A percentile compares a stretch with the other conserved stretches of the same genome.
Evolutionary conservation across 345 rosid genomes (phyloP).

Genomic region (Psidium guajava): DNA sequence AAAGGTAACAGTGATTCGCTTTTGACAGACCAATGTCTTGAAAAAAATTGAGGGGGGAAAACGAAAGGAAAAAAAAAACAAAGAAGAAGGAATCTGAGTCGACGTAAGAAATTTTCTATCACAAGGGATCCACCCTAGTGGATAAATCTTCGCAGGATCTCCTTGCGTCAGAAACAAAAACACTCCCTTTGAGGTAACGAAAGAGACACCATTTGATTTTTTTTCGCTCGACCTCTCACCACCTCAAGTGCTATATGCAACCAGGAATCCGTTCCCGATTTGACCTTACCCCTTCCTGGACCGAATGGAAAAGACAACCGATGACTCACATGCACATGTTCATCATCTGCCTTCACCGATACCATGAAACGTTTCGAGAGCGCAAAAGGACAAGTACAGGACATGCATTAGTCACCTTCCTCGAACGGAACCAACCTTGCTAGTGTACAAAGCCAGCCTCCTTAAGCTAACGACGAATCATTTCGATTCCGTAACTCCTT

Average conservation of each 20-base stretch:
- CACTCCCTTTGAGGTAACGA: not conserved
- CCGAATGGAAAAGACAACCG: not conserved
- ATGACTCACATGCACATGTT: not conserved
- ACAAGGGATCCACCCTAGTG: not conserved
- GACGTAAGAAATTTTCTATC: not conserved
- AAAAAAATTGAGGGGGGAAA: not conserved
- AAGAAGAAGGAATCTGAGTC: not conserved
- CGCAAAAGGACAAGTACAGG: not conserved
- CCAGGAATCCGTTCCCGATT: not conserved
- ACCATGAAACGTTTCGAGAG: not conserved
- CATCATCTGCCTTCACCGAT: not conserved
- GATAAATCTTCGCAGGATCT: not conserved
- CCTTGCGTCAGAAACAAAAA: not conserved
- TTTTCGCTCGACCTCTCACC: not conserved
- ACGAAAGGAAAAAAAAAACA: not conserved
- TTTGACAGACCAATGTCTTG: not conserved
- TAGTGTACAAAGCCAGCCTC: not conserved
- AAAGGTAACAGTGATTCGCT: not conserved
- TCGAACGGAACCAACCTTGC: not conserved
- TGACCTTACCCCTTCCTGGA: not conserved
- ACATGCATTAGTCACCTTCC: constrained; percentile 6
- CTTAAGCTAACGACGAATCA: not conserved
- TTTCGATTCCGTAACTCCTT: not conserved
- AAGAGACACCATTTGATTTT: not conserved
- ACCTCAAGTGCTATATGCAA: not conserved